Percentiles rank a stretch among this genome's conserved stretches.
Evolutionary conservation across 495 filamentous ascomycete genomes (phyloP).

Genomic region (Talaromyces thailandensis): DNA sequence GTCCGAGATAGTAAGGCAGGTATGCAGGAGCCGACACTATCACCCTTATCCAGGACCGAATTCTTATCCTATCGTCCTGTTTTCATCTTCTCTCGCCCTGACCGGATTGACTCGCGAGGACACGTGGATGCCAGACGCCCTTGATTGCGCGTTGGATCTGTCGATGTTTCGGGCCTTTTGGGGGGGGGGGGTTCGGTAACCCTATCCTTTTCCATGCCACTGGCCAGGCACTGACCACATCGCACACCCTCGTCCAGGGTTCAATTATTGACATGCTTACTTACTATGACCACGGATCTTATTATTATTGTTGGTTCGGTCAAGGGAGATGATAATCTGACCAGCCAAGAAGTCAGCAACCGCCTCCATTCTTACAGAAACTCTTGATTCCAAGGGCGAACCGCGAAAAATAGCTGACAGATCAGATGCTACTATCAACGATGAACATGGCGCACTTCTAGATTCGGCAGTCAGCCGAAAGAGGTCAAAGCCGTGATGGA

Average conservation of each 20-base stretch:
- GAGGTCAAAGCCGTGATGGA: background rate
- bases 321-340: background rate
- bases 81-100: background rate
- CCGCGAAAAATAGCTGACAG: background rate
- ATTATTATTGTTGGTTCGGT: background rate
- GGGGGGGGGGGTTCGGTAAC: background rate
- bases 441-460: background rate
- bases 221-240: background rate
- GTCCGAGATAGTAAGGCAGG: background rate
- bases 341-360: background rate
- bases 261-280: background rate
- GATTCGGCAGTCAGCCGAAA: background rate
- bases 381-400: background rate
- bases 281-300: background rate
- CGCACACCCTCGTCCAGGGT: background rate
- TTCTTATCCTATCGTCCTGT: background rate
- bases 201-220: background rate
- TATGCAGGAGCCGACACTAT: background rate
- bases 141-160: background rate
- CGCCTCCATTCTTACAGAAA: background rate
- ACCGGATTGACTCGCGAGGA: background rate
- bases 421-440: background rate
- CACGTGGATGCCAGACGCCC: slow-evolving; percentile 1
- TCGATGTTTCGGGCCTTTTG: background rate
- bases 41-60: background rate